Conservation (phyloP, 805 yeast genomes). For the Sugiyamaella qingdaonensis region DNA sequence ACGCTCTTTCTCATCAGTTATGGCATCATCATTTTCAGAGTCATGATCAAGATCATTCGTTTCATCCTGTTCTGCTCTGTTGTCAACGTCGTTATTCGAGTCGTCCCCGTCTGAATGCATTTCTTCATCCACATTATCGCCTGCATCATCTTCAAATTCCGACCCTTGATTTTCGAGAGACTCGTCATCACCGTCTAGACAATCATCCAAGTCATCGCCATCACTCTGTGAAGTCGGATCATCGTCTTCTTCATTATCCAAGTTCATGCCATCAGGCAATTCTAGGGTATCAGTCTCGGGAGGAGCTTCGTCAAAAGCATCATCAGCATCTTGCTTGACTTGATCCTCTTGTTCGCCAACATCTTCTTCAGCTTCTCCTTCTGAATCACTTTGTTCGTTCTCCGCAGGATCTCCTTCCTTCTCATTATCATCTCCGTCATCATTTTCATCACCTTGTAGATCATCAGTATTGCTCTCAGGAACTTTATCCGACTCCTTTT, state of each 20-base stretch:
- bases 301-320: constrained; percentile 64
- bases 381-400: constrained; percentile 24
- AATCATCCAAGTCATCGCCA: constrained; percentile 31
- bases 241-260: constrained; percentile 61
- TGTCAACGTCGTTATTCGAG: constrained; percentile 28
- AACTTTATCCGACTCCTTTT: constrained; percentile 74
- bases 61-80: too few relatives aligned
- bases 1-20: constrained; percentile 32
- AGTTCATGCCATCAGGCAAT: constrained; percentile 84
- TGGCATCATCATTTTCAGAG: constrained; percentile 31
- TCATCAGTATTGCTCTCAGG: constrained; percentile 42
- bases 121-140: constrained; percentile 27
- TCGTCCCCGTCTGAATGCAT: constrained; percentile 27
- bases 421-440: constrained; percentile 31
- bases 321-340: constrained; percentile 70
- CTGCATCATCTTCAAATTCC: constrained; percentile 21
- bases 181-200: constrained; percentile 30
- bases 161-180: constrained; percentile 23
- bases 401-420: constrained; percentile 24
- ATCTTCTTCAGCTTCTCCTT: constrained; percentile 34
- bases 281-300: constrained; percentile 86
- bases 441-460: constrained; percentile 27
- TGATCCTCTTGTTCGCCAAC: constrained; percentile 79
- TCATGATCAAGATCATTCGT: constrained; percentile 22
- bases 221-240: constrained; percentile 37